Evolutionary conservation across 139 green algal genomes (phyloP), one percentile per base, ranked within the genome.

Genomic region (Medakamo hakoo): DNA sequence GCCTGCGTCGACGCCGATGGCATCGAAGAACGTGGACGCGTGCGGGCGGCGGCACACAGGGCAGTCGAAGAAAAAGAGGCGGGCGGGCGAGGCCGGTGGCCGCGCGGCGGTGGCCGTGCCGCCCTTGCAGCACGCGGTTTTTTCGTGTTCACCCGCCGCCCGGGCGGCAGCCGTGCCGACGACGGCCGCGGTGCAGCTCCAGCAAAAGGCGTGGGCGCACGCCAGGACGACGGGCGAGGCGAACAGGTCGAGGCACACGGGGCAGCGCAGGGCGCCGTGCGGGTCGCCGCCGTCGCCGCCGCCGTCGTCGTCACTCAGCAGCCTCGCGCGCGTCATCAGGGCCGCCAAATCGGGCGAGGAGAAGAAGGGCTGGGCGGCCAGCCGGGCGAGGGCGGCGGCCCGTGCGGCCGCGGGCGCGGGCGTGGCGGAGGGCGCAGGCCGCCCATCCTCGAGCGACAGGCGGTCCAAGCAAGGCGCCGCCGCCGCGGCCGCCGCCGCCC

Each of bases 141-240:
- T 57, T 59, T 56, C 32, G 55, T 5, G 25, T 19, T 31, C 5
- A 30, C 58, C 26, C 26, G 26, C 64, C 26, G 21, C 28, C 5
- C 14, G 58, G 26, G 55, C 49, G 26, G 22, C 48, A 32, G 61
- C 52, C 2, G 62, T 49, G 56, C 67, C 73, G 60, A 80, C 63
- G 1, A 70, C 58, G 0, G 92, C 74, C 69, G 40, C 16, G 30
- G 90, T 59, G 76, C 87, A 95, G 48, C 78, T 79, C 84, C 84
- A 91, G 79, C 87, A 95, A 76, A 91, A 93, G 30, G 80, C 71
- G 63, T 95, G 87, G 0, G 79, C 78, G 68, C 87, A 95, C n/a
- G 81, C 85, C 3, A 95, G 78, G 24, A 91, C 75, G 56, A 93
- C 87, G 0, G 86, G 84, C 62, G 73, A 81, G 65, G 82, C 78